phyloP scores from a whole-genome alignment of 2,329 filamentous ascomycete species.

The Zarea fungicola region DNA sequence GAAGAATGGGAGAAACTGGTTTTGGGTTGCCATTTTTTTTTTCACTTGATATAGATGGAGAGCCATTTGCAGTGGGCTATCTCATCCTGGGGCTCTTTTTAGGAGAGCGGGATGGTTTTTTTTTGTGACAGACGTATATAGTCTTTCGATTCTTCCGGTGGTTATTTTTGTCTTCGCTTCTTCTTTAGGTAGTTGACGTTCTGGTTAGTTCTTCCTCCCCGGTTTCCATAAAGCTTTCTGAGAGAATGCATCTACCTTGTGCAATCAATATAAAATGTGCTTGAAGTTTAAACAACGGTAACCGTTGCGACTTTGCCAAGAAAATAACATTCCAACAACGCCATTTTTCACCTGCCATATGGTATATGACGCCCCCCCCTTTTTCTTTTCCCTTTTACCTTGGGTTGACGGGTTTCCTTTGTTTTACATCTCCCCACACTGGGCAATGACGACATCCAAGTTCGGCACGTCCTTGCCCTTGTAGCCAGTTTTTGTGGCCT shows the following conservation, averaged over 20 bases:
- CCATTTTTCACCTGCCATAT: no score
- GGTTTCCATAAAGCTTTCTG: no score
- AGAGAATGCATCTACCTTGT: no score
- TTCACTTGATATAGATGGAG: neutral
- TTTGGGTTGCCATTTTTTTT: neutral
- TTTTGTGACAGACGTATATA: constrained; percentile 5
- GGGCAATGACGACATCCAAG: constrained; percentile 74
- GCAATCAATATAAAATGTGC: no score
- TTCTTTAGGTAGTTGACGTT: neutral
- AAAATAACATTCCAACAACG: no score
- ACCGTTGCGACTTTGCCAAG: no score
- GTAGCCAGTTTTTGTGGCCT: constrained; percentile 77
- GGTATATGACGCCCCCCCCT: no score
- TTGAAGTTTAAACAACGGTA: no score
- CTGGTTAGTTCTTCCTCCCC: no score
- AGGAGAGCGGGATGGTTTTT: neutral
- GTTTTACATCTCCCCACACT: constrained; percentile 92
- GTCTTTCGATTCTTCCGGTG: constrained; percentile 5
- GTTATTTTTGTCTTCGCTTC: constrained; percentile 1
- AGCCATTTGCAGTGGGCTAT: constrained; percentile 6
- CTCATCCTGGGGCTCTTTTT: neutral
- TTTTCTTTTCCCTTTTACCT: neutral
- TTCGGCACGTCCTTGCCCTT: constrained; percentile 73
- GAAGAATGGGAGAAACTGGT: neutral
- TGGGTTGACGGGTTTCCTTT: no score